Evolutionary conservation across 2,329 filamentous ascomycete species (phyloP), one percentile per base, ranked within the genome.

Genomic region (Colletotrichum sp.): DNA sequence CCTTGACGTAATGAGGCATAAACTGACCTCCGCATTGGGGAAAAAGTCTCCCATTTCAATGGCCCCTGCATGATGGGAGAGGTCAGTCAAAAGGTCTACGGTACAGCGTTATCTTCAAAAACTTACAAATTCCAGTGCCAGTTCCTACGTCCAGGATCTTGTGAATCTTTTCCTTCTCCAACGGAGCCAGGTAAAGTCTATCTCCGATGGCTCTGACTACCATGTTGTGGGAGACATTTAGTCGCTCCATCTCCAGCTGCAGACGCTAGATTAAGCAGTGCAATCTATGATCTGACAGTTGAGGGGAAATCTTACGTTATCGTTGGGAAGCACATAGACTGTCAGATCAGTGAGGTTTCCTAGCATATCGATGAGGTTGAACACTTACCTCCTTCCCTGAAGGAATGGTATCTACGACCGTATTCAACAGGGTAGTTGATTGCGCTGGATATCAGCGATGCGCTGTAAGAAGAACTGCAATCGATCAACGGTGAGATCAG

Each of bases 81-180:
- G 18, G 1, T 34, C 9, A 32, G 28, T 2, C 9, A 5, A 1
- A 16, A 63, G 44, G 10, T 22, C 5, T 0, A 3, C 39, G 10
- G 18, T 44, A 10, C 1, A 7, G 30, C 1, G 8, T 63, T n/a
- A 2, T 2, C 10, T n/a, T 13, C 4, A n/a, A 63, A 12, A 8
- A 30, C n/a, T 1, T 59, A 59, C 66, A 68, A 3, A 59, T 68
- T 28, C 66, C 92, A 1, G 90, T 92, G 18, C 92, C 92, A 9
- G 90, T 92, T 60, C 91, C 90, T 9, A 92, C 84, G 78, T 92
- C 90, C 15, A 92, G 84, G 18, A 92, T 88, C 22, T 85, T 85
- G 5, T 75, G 66, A 1, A 71, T 34, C 67, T 68, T 75, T 2
- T 75, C 62, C 18, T 68, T 69, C 9, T 64, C 24, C 13, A 77